A percentile compares a stretch with the other conserved stretches of the same genome.
Conservation (phyloP, 2,329 filamentous ascomycete genomes). For the Lachnellula willkommii region DNA sequence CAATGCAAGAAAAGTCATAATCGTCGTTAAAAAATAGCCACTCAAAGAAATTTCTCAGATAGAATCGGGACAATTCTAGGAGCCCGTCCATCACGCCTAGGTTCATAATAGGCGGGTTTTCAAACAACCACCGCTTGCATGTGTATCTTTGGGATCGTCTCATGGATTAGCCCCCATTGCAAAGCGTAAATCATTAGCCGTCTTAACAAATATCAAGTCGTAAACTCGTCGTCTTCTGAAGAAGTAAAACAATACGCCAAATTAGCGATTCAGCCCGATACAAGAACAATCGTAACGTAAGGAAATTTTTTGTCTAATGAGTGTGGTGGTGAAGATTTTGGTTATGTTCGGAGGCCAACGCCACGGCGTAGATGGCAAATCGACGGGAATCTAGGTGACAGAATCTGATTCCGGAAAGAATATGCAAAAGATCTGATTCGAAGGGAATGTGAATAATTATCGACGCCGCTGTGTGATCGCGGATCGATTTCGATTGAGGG, state of each 20-base stretch:
- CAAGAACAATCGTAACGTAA: conserved; percentile 34
- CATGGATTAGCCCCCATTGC: conserved; percentile 33
- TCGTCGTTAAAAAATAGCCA: conserved; percentile 35
- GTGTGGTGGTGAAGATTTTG: conserved; percentile 26
- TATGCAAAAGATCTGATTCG: conserved; percentile 22
- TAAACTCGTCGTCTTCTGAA: conserved; percentile 38
- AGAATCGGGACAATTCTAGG: conserved; percentile 4
- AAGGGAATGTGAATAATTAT: conserved; percentile 13
- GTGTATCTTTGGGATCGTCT: conserved; percentile 28
- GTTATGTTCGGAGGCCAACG: conserved; percentile 27
- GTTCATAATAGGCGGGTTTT: conserved; percentile 29
- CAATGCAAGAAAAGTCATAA: conserved; percentile 35
- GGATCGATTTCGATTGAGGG: conserved; percentile 42
- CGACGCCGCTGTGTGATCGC: conserved; percentile 37
- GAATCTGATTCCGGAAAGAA: conserved; percentile 18
- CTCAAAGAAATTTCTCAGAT: conserved; percentile 17
- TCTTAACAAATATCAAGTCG: conserved; percentile 35
- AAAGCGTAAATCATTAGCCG: conserved; percentile 43
- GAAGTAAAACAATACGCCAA: conserved; percentile 33
- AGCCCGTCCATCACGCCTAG: conserved; percentile 30
- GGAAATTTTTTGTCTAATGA: conserved; percentile 27
- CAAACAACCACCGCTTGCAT: conserved; percentile 19
- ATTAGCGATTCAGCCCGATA: conserved; percentile 35
- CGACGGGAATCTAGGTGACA: conserved; percentile 7
- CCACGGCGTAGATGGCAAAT: conserved; percentile 17